Base-by-base conservation (phyloP, 768 basidiomycete species). In the Lepiota subincarnata region DNA sequence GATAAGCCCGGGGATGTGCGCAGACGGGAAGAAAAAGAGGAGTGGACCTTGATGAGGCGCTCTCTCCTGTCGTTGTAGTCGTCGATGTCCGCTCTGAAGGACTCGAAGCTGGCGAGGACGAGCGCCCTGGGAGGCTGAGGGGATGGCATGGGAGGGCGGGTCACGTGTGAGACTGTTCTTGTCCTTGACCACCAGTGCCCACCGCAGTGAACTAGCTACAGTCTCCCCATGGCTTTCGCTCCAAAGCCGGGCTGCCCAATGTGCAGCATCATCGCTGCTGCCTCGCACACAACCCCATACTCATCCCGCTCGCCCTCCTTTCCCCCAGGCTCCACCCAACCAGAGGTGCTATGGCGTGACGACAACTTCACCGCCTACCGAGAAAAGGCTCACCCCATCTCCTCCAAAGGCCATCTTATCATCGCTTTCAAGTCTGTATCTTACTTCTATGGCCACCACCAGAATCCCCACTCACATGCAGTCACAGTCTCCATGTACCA, bases 1-100 rank as follows among this genome's bases (percentile, higher is more conserved):
- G 13, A 43, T 31, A 24, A 38, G 39, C 42, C 7, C 18, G 50
- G 38, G 38, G 18, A 20, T 37, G 42, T 16, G 36, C 37, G 31
- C 16, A 39, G 8, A 37, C 34, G 24, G 34, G 43, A 45, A 6
- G 20, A 28, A 47, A 35, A n/a, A 36, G 34, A 64, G 62, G 28
- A 13, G 48, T 43, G 38, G 45, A 89, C 84, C 82, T 98, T 97
- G 66, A 97, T 93, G 59, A 98, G 78, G 16, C 89, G 79, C 65
- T 99, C 97, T 47, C 94, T 76, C 55, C 87, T 77, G 67, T 98
- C 95, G 66, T 95, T 84, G 68, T 89, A 76, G 28, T 84, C 81
- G 72, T 96, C 93, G 34, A 95, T 74, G 48, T 89, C 80, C 42
- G 74, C 76, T 59, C 87, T 80, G 70, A 89, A 92, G 12, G 59